Base-by-base conservation (phyloP, 164 flowering plant species). In the Vitis cinerea region DNA sequence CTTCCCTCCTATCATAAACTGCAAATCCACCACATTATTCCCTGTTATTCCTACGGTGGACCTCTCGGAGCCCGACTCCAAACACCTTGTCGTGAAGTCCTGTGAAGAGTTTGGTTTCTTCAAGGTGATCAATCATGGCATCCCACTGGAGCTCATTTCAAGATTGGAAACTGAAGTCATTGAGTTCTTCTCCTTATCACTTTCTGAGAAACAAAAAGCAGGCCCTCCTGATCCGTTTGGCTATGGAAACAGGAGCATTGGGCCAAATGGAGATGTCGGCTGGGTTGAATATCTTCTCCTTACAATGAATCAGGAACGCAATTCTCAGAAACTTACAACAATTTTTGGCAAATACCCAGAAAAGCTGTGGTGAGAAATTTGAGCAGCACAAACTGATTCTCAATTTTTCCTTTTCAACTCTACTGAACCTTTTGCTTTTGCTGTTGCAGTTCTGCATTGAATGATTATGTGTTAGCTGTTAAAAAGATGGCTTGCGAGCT, bases 61-160 rank as follows among this genome's bases (percentile, higher is more conserved):
- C 82, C 78, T 82, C 49, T 69, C 74, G 7, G 44, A 68, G 9
- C 82, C 82, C 27, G 76, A 74, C 56, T 64, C 79, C 19, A 72
- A 76, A 23, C 7, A 53, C 56, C 78, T 29, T 23, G 59, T 82
- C n/a, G 82, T 82, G 11, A 64, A 76, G 60, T 82, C 84, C 62
- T 82, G 82, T 60, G 72, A 79, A 50, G 84, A 82, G 29, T 65
- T 73, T 50, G 84, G 84, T 5, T 79, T 82, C 74, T 79, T 82
- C 66, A 82, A 82, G 61, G 76, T 82, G 13, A n/a, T 77, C 65
- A 77, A 82, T 53, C 85, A 82, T 63, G 81, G 81, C 44, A 72
- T 82, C 62, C 80, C 85, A 2, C 37, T 49, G 8, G 71, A 82
- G 12, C 65, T 75, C 75, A 77, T 82, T 50, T n/a, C 75, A 15